Evolutionary conservation across 164 flowering plant genomes (phyloP).

Genomic region (Sextonia rubra): DNA sequence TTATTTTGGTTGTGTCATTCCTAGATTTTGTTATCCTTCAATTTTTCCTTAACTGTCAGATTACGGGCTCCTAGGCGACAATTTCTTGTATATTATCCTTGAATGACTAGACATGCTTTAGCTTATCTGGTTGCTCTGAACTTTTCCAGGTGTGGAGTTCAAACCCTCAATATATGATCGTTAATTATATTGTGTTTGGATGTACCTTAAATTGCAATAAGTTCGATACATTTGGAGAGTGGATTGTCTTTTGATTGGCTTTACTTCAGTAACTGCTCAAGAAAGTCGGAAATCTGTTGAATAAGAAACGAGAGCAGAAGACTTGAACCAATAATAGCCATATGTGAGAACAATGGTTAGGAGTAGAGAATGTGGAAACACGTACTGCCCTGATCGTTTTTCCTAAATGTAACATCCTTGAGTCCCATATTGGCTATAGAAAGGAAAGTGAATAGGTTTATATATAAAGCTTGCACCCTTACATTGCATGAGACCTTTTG

Average conservation of each 20-base stretch:
- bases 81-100: constrained; percentile 82
- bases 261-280: too few relatives aligned
- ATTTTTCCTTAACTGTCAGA: constrained; percentile 25
- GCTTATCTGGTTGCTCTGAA: constrained; percentile 94
- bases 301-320: too few relatives aligned
- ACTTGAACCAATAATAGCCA: too few relatives aligned
- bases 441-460: too few relatives aligned
- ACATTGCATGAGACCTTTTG: too few relatives aligned
- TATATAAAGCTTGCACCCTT: too few relatives aligned
- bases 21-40: background rate
- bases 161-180: background rate
- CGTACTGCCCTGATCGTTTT: too few relatives aligned
- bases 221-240: background rate
- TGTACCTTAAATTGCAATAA: background rate
- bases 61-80: constrained; percentile 66
- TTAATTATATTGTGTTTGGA: background rate
- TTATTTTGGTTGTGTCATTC: background rate
- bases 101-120: constrained; percentile 87
- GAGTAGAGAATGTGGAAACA: too few relatives aligned
- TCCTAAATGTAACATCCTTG: too few relatives aligned
- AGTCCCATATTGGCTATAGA: too few relatives aligned
- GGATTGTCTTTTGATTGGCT: background rate
- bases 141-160: constrained; percentile 69
- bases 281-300: too few relatives aligned
- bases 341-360: too few relatives aligned